phyloP scores from a whole-genome alignment of 768 basidiomycete genomes.

The Mycena latifolia region DNA sequence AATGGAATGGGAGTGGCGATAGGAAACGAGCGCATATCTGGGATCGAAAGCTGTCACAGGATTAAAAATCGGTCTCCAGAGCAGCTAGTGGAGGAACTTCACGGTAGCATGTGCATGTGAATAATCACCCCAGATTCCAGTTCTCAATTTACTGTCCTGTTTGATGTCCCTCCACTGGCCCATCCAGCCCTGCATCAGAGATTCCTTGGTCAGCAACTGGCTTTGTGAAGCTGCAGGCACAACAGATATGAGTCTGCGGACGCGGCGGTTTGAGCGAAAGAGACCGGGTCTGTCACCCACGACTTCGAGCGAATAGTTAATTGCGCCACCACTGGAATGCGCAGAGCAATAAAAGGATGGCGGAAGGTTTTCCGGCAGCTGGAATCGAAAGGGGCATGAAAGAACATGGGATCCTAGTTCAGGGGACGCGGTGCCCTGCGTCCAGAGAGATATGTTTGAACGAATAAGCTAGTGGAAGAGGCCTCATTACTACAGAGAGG shows the following conservation, averaged over 20 bases:
- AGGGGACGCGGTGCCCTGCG: neutral
- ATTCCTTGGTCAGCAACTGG: slow-evolving; percentile 15
- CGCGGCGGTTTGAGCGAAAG: slow-evolving; percentile 19
- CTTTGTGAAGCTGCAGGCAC: slow-evolving; percentile 6
- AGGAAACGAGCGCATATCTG: slow-evolving; percentile 15
- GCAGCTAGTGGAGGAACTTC: too few species aligned
- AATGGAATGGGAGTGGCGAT: slow-evolving; percentile 21
- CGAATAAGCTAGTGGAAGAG: neutral
- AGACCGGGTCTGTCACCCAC: slow-evolving; percentile 22
- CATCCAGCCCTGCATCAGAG: slow-evolving; percentile 20
- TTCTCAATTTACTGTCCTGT: neutral
- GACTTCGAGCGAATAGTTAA: slow-evolving; percentile 26
- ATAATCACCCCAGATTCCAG: slow-evolving; percentile 12
- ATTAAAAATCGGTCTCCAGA: neutral
- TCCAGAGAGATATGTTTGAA: neutral
- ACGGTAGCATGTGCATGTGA: neutral
- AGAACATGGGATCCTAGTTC: neutral
- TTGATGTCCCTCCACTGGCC: neutral
- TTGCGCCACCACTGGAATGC: neutral
- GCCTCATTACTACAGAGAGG: neutral
- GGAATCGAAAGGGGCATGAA: slow-evolving; percentile 20
- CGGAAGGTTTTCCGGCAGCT: slow-evolving; percentile 3
- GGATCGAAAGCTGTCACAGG: slow-evolving; percentile 2
- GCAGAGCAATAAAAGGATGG: slow-evolving; percentile 23
- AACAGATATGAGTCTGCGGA: slow-evolving; percentile 19